Evolutionary conservation across 106 monocot genomes (phyloP).

Genomic region (Dendrobium officinale): DNA sequence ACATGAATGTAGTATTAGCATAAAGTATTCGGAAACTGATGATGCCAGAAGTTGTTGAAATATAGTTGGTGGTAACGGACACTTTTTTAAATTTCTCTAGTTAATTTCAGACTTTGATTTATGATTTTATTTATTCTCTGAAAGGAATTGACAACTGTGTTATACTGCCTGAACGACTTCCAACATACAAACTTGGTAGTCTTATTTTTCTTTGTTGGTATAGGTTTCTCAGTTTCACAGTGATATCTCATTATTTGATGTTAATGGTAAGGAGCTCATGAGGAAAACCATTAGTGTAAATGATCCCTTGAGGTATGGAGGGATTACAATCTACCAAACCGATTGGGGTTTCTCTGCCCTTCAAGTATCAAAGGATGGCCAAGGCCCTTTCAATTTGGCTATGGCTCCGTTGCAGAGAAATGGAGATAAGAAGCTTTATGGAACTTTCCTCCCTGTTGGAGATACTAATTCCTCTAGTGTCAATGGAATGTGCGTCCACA

Average conservation of each 20-base stretch:
- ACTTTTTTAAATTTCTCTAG: not conserved
- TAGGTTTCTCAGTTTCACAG: constrained; percentile 91
- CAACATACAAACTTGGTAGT: no score
- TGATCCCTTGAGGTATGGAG: constrained; percentile 85
- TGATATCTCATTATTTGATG: constrained; percentile 68
- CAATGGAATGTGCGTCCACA: constrained; percentile 77
- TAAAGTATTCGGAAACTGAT: not conserved
- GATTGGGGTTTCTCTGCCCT: constrained; percentile 97
- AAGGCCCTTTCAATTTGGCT: constrained; percentile 93
- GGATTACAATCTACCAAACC: constrained; percentile 90
- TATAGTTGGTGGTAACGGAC: not conserved
- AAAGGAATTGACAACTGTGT: not conserved
- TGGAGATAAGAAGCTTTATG: constrained; percentile 91
- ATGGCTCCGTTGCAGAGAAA: constrained; percentile 65
- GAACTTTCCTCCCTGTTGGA: constrained; percentile 76
- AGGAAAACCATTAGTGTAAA: constrained; percentile 98
- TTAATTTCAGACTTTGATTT: not conserved
- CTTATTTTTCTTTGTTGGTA: not conserved
- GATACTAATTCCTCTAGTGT: constrained; percentile 55
- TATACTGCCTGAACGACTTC: no score
- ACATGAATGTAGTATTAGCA: not conserved
- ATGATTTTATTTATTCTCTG: not conserved
- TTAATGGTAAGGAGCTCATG: constrained; percentile 76
- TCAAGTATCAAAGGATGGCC: constrained; percentile 78
- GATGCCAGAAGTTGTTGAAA: not conserved